Evolutionary conservation across 805 yeast species (phyloP).

Genomic region (Sugiyamaella floridensis): DNA sequence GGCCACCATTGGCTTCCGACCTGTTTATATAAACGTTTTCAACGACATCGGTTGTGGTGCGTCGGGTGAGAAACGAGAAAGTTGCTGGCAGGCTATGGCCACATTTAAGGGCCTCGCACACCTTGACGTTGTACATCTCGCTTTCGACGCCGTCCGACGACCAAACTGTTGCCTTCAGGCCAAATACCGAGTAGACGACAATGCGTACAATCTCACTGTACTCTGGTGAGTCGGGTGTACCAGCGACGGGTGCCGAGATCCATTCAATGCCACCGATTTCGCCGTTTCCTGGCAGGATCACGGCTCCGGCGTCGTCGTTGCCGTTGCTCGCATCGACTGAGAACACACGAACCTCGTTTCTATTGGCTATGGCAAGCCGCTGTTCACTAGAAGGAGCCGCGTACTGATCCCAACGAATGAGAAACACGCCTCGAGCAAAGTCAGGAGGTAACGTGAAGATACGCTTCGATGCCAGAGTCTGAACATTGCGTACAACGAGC

Average conservation of each 20-base stretch:
- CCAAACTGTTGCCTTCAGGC: slow-evolving; percentile 13
- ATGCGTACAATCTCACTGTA: slow-evolving; percentile 14
- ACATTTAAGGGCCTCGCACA: neutral
- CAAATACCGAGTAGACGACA: slow-evolving; percentile 7
- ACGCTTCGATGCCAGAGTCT: slow-evolving; percentile 15
- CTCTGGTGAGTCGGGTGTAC: neutral
- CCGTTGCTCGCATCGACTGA: slow-evolving; percentile 6
- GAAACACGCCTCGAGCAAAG: slow-evolving; percentile 9
- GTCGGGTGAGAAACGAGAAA: slow-evolving; percentile 12
- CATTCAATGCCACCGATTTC: slow-evolving; percentile 14
- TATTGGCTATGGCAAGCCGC: slow-evolving; percentile 16
- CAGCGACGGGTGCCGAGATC: slow-evolving; percentile 9
- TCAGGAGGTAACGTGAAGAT: slow-evolving; percentile 9
- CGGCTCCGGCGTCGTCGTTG: slow-evolving; percentile 5
- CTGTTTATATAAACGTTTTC: slow-evolving; percentile 3
- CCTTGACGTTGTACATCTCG: slow-evolving; percentile 12
- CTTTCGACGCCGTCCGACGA: slow-evolving; percentile 18
- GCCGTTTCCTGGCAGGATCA: slow-evolving; percentile 10
- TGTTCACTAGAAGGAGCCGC: slow-evolving; percentile 11
- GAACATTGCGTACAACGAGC: slow-evolving; percentile 14
- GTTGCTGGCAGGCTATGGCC: neutral
- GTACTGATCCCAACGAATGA: slow-evolving; percentile 16
- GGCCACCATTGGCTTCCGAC: neutral
- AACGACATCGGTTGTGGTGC: slow-evolving; percentile 11
- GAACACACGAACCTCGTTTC: slow-evolving; percentile 12